Conservation (phyloP, 2,329 filamentous ascomycete genomes). For the Fusarium humuli region DNA sequence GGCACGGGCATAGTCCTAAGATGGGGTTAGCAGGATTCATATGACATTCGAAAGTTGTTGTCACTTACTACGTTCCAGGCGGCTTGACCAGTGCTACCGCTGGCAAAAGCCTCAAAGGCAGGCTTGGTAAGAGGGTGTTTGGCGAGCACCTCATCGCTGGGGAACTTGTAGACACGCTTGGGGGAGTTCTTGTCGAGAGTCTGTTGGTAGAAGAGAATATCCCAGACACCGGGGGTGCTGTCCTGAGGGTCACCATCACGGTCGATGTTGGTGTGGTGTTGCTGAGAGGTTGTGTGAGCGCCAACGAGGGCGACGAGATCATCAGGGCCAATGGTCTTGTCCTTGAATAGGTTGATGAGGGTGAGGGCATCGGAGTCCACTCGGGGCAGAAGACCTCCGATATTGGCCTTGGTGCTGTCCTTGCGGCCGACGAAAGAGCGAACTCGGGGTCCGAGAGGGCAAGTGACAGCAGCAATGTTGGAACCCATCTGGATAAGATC, state of each 20-base stretch:
- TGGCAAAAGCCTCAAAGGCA: conserved; percentile 55
- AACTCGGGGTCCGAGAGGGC: conserved; percentile 60
- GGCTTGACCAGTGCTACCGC: conserved; percentile 48
- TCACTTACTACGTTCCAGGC: conserved; percentile 56
- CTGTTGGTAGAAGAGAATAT: conserved; percentile 62
- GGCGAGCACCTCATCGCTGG: conserved; percentile 56
- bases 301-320: conserved; percentile 66
- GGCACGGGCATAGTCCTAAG: conserved; percentile 62
- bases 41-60: background rate
- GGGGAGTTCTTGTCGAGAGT: conserved; percentile 50
- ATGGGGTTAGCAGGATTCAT: background rate
- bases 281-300: conserved; percentile 64
- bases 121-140: conserved; percentile 51
- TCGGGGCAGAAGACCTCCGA: conserved; percentile 58
- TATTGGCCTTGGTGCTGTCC: conserved; percentile 56
- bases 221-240: conserved; percentile 64
- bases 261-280: conserved; percentile 57
- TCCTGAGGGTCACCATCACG: conserved; percentile 62
- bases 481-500: conserved; percentile 67
- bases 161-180: conserved; percentile 56
- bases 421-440: conserved; percentile 63
- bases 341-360: conserved; percentile 61
- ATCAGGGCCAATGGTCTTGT: conserved; percentile 64
- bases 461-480: conserved; percentile 62
- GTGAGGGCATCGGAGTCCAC: conserved; percentile 58